Percentiles rank a stretch among this genome's conserved stretches.
phyloP scores from a whole-genome alignment of 1,139 yeast genomes.

The Nakaseomyces delphensis region DNA sequence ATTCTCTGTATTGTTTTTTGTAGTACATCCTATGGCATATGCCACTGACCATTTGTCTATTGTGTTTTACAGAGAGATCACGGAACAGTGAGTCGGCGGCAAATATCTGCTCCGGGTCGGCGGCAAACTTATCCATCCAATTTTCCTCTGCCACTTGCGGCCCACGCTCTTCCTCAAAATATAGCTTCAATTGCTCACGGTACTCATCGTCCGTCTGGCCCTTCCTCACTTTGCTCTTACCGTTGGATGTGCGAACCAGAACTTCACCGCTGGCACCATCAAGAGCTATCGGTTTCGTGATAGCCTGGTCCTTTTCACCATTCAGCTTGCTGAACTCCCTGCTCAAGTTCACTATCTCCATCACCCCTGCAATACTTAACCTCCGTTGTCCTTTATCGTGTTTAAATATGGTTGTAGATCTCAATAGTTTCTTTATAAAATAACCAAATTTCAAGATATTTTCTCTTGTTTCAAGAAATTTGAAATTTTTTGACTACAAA shows the following conservation, averaged over 20 bases:
- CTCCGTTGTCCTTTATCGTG: no score
- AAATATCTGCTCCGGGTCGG: neutral
- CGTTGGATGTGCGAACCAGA: constrained; percentile 35
- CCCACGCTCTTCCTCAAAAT: constrained; percentile 35
- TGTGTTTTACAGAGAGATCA: constrained; percentile 25
- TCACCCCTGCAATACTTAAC: neutral
- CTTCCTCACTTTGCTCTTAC: constrained; percentile 39
- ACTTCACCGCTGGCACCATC: constrained; percentile 30
- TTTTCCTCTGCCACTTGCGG: constrained; percentile 42
- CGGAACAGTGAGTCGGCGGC: constrained; percentile 3
- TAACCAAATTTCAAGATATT: no score
- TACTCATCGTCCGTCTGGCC: constrained; percentile 53
- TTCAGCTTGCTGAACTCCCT: constrained; percentile 5
- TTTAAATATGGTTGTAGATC: no score
- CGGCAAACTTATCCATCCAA: constrained; percentile 35
- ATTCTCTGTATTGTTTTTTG: constrained; percentile 37
- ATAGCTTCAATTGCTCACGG: constrained; percentile 38
- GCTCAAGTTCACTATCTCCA: constrained; percentile 1
- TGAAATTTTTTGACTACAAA: no score
- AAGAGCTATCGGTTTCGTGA: constrained; percentile 21
- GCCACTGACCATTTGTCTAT: constrained; percentile 26
- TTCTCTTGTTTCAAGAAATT: no score
- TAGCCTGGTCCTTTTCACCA: constrained; percentile 15
- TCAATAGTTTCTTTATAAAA: no score
- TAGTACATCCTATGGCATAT: constrained; percentile 41